Conservation (phyloP, 495 filamentous ascomycete species). For the Hypoxylon lenormandii region DNA sequence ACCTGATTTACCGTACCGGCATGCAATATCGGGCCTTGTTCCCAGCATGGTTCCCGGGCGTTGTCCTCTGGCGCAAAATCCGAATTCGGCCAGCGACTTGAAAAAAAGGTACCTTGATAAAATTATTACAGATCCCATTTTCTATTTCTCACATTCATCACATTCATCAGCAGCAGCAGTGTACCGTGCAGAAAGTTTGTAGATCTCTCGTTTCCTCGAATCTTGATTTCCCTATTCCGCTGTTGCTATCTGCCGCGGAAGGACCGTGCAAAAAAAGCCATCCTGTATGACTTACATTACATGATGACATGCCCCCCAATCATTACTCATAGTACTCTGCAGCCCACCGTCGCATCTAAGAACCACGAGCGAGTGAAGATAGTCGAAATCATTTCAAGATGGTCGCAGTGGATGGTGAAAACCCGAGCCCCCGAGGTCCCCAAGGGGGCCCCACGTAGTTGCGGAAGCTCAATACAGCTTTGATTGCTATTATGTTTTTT, state of each 20-base stretch:
- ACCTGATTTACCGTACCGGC: conserved; percentile 47
- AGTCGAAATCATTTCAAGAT: conserved; percentile 30
- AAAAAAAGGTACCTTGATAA: conserved; percentile 36
- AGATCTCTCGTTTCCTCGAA: conserved; percentile 43
- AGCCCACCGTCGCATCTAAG: conserved; percentile 41
- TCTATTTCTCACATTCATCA: conserved; percentile 15
- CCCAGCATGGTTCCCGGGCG: conserved; percentile 43
- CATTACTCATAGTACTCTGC: conserved; percentile 28
- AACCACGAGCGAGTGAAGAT: conserved; percentile 37
- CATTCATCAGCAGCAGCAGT: neutral
- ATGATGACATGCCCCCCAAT: conserved; percentile 46
- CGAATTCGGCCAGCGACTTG: conserved; percentile 48
- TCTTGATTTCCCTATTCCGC: conserved; percentile 40
- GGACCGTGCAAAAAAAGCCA: conserved; percentile 37
- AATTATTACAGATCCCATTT: conserved; percentile 44
- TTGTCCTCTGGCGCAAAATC: conserved; percentile 40
- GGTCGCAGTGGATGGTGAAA: conserved; percentile 41
- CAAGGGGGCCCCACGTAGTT: conserved; percentile 23
- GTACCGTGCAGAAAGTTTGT: conserved; percentile 38
- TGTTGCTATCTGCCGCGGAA: conserved; percentile 43
- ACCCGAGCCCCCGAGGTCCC: conserved; percentile 34
- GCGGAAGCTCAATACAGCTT: conserved; percentile 11
- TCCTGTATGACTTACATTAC: conserved; percentile 49
- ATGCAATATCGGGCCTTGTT: conserved; percentile 49
- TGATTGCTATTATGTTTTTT: conserved; percentile 2